Base-by-base conservation (phyloP, 2,329 filamentous ascomycete genomes). In the Myriosclerotinia curreyana region DNA sequence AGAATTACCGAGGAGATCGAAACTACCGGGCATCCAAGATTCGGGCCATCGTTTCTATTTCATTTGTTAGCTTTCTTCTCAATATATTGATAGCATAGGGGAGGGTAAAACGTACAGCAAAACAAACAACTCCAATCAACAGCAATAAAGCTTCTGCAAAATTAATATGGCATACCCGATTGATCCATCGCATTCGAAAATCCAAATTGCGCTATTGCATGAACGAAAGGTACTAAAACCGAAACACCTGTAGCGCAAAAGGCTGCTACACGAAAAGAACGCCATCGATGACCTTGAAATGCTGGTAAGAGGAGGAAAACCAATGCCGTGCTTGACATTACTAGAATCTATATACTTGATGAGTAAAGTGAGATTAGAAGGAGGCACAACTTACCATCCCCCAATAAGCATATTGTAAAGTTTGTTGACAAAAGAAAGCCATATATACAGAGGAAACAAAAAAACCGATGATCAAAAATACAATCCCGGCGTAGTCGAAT, bases 391-490 rank as follows among this genome's bases (percentile, higher is more conserved):
- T 67, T 66, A 78, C 76, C 73, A 76, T 75, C 12, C 66, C 64
- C 68, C 74, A 77, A 66, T 78, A 77, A 7, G 73, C 63, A 40
- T 64, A 71, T 46, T 73, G 71, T 48, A 75, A 65, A 11, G 51
- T 31, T 34, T 71, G 73, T 64, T 77, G 76, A 64, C 76, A 78
- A 63, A 75, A 78, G 64, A 79, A 79, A 9, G 72, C 71, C 46
- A 77, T 71, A 62, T 79, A 79, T n/a, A 78, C 68, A 2, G 76
- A 76, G 8, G 75, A 75, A 36, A 78, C 66, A 54, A 79, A 78
- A 42, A 71, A 74, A 1, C 76, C 77, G 22, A 77, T 60, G 40
- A 75, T 79, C 51, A 77, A 70, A 14, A 76, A 58, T 22, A 78
- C 66, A 56, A 79, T 79, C 22, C 74, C 76, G 2, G 73, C 66